Evolutionary conservation across 495 filamentous ascomycete species (phyloP).

Genomic region (Penicillium ucsense): DNA sequence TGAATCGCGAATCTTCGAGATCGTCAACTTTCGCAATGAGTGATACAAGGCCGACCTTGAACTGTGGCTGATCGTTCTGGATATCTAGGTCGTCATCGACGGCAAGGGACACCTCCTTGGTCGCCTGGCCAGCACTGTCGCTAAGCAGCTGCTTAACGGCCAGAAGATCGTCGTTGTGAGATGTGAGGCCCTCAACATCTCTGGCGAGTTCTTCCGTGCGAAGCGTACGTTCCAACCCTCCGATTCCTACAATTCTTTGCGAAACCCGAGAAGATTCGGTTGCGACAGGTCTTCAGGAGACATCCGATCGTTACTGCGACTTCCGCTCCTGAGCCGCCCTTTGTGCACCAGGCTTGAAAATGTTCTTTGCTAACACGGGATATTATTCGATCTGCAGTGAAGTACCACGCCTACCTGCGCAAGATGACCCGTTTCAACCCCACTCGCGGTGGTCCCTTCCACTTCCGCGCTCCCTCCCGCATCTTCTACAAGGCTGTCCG

Average conservation of each 20-base stretch:
- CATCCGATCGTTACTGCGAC: not conserved
- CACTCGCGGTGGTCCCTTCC: constrained; percentile 97
- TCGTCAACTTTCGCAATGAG: not conserved
- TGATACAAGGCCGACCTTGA: constrained; percentile 1
- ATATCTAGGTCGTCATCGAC: constrained; percentile 82
- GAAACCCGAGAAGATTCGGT: constrained; percentile 1
- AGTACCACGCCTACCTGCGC: constrained; percentile 99
- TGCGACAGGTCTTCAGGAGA: not conserved
- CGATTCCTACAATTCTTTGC: constrained; percentile 4
- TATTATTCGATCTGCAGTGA: constrained; percentile 55
- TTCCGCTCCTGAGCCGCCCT: not conserved
- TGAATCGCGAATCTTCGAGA: constrained; percentile 4
- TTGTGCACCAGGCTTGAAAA: no score
- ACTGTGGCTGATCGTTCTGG: constrained; percentile 23
- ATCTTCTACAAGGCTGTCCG: constrained; percentile 99
- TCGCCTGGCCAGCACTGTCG: constrained; percentile 96
- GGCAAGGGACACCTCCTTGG: constrained; percentile 99
- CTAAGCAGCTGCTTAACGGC: constrained; percentile 98
- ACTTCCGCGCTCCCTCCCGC: constrained; percentile 96
- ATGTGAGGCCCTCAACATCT: constrained; percentile 99
- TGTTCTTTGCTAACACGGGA: constrained; percentile 22
- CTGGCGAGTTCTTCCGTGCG: constrained; percentile 99
- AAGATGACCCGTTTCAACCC: constrained; percentile 99
- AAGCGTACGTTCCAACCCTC: constrained; percentile 73
- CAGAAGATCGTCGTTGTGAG: constrained; percentile 99